Base-by-base conservation (phyloP, 306 rosid species). In the Pterocarpus santalinus region DNA sequence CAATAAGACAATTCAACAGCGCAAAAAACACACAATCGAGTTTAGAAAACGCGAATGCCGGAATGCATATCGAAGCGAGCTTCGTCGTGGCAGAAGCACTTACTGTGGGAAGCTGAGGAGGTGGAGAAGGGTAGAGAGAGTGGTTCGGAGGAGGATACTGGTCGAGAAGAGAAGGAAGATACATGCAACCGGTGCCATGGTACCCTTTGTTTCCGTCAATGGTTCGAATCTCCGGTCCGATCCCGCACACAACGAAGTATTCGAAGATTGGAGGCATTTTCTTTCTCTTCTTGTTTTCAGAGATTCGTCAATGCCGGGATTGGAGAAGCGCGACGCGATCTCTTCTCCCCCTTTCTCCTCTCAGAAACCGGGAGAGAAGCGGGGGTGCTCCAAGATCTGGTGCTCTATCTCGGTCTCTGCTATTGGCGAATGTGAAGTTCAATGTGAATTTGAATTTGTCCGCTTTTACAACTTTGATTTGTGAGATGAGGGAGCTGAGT, bases 41-140 rank as follows among this genome's bases (percentile, higher is more conserved):
- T 71, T 0, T 11, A 12, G 85, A 76, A 87, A 76, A 67, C 3
- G 51, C 39, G 69, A 10, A 65, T 66, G 56, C 78, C 41, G 38
- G 69, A 10, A 65, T 66, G 56, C 78, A 46, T 11, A 58, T 9
- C 58, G 22, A 47, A 60, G 32, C 55, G 66, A 62, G 71, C 36
- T 16, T 11, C 1, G 77, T 14, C n/a, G 71, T 57, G 55, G 57
- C 2, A 52, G 68, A 39, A 79, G 55, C 30, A 83, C 90, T 91
- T 87, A 94, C 98, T 15, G 91, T 92, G 55, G 98, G 68, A 80
- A 96, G 99, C 88, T 96, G 98, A 79, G 99, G 99, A 5, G 99
- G 99, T 7, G 98, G 98, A 81, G 98, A 94, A 86, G 98, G 95
- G 56, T 84, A 93, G 83, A 86, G 95, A 81, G 99, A 3, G 84